Evolutionary conservation across 2,329 filamentous ascomycete species (phyloP).

Genomic region (Cordyceps cicadae): DNA sequence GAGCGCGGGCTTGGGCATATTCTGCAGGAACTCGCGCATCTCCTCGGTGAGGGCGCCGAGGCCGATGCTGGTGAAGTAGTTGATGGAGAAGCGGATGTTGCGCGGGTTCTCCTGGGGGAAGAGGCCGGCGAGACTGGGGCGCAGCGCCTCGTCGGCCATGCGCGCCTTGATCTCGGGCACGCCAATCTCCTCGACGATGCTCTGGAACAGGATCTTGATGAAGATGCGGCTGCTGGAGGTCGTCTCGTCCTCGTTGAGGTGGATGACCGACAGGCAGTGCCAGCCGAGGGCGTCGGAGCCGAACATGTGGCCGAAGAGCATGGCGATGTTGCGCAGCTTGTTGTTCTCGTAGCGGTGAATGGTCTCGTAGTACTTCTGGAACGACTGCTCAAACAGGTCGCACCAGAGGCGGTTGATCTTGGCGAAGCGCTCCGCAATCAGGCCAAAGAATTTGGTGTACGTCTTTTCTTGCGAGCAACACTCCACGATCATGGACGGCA

Average conservation of each 20-base stretch:
- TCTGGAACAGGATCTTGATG: conserved; percentile 95
- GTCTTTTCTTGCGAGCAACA: conserved; percentile 95
- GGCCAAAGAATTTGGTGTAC: conserved; percentile 93
- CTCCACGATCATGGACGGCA: conserved; percentile 95
- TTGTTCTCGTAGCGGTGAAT: conserved; percentile 98
- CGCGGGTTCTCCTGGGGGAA: conserved; percentile 85
- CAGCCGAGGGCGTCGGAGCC: conserved; percentile 83
- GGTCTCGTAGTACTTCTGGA: conserved; percentile 90
- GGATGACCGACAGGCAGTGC: conserved; percentile 78
- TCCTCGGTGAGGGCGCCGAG: conserved; percentile 93
- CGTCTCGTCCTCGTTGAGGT: conserved; percentile 93
- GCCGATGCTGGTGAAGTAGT: conserved; percentile 97
- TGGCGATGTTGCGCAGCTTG: conserved; percentile 84
- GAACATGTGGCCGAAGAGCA: conserved; percentile 88
- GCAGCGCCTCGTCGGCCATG: conserved; percentile 69
- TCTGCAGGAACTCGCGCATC: conserved; percentile 86
- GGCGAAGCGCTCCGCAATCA: conserved; percentile 89
- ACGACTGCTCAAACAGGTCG: conserved; percentile 83
- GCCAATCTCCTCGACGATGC: conserved; percentile 78
- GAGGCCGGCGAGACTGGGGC: conserved; percentile 70
- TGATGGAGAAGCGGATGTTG: conserved; percentile 94
- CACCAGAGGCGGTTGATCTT: conserved; percentile 94
- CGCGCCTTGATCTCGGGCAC: conserved; percentile 70
- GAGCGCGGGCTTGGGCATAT: conserved; percentile 74
- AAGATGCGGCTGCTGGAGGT: conserved; percentile 96